Evolutionary conservation across 352 stramenopile genomes (phyloP), one percentile per base, ranked within the genome.

Genomic region (Globisporangium nunn): DNA sequence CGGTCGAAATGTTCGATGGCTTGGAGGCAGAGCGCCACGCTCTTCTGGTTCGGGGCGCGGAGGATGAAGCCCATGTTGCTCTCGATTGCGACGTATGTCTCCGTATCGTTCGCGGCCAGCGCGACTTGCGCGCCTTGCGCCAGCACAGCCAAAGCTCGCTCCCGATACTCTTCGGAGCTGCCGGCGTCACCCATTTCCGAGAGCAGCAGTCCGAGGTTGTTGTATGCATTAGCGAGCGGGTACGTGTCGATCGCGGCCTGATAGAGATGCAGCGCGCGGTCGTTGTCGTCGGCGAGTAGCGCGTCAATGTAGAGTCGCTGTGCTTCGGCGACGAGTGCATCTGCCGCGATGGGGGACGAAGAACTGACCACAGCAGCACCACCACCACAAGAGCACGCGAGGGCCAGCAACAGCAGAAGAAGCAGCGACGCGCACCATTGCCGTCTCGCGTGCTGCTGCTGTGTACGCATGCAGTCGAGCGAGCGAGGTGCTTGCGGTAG

Each of bases 61-160:
- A 70, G 37, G 10, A 90, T 50, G 40, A 75, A 77, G 14, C 85
- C 85, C 7, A 95, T 69, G 63, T 95, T 94, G 58, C 86, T 93
- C 56, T 77, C 68, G 45, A 87, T 85, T 4, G 74, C 68, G 1
- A 60, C 75, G 18, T 75, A 50, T 8, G 68, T 82, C 3, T 70
- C 58, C 6, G 49, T 52, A 55, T 90, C 73, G 44, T 75, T 57
- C 3, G 61, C 67, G 2, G 62, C 52, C 6, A 60, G 31, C 4
- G 79, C 72, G 14, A 74, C 61, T 18, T 43, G 31, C 1, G 76
- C 58, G 29, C 81, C 81, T 30, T 70, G 63, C 50, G 72, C 54
- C 28, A 91, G 61, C 2, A 81, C 49, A 15, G 56, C 52, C 6
- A 85, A 10, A 14, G 79, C 75, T 75, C 62, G 6, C 71, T 56